Conservation (phyloP, 768 basidiomycete genomes). For the Austroboletus eburneus region DNA sequence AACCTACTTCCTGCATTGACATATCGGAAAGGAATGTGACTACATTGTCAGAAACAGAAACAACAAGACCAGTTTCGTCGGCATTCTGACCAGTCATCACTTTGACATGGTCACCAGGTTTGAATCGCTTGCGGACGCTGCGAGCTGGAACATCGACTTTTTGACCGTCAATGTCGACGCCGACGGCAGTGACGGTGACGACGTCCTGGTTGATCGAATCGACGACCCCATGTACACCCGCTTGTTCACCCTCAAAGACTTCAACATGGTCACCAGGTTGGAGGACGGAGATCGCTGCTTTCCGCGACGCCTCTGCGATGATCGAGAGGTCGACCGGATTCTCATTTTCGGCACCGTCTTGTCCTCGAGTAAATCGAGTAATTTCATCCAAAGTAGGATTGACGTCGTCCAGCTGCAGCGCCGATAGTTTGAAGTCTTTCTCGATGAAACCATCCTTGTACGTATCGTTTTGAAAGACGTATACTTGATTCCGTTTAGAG, state of each 20-base stretch:
- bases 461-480: constrained; percentile 89
- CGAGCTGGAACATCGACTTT: constrained; percentile 82
- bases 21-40: constrained; percentile 98
- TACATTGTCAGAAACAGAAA: constrained; percentile 84
- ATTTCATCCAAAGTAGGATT: constrained; percentile 97
- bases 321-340: constrained; percentile 80
- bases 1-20: constrained; percentile 84
- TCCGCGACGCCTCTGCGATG: constrained; percentile 89
- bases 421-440: constrained; percentile 87
- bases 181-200: constrained; percentile 76
- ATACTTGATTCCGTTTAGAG: constrained; percentile 67
- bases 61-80: constrained; percentile 94
- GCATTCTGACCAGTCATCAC: constrained; percentile 94
- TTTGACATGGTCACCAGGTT: constrained; percentile 97
- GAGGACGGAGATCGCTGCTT: constrained; percentile 88
- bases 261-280: constrained; percentile 98
- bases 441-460: constrained; percentile 94
- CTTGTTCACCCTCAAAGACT: constrained; percentile 95
- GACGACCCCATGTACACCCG: constrained; percentile 88
- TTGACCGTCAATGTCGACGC: constrained; percentile 82
- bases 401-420: constrained; percentile 79
- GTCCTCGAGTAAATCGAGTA: constrained; percentile 77
- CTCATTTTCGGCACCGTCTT: constrained; percentile 65
- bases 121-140: constrained; percentile 92
- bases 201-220: constrained; percentile 86